Conservation (phyloP, 352 stramenopile genomes). For the Phytophthora capsici region DNA sequence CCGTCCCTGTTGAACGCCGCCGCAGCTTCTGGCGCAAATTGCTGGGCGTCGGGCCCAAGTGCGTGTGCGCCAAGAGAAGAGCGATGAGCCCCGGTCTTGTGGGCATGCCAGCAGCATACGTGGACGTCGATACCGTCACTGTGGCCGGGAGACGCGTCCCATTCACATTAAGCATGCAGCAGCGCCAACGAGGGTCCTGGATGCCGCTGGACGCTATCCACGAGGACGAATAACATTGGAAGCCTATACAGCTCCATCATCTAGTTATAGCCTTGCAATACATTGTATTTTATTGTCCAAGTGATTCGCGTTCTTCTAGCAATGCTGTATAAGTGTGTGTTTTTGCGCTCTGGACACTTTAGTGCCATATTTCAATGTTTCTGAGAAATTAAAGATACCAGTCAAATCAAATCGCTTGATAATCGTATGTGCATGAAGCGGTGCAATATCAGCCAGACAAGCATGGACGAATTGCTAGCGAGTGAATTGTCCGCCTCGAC, state of each 20-base stretch:
- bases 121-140: constrained; percentile 42
- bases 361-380: background rate
- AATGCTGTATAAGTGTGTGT: constrained; percentile 1
- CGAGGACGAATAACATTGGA: constrained; percentile 31
- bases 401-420: constrained; percentile 4
- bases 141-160: constrained; percentile 52
- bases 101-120: constrained; percentile 44
- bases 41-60: constrained; percentile 54
- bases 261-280: too few relatives aligned
- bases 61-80: constrained; percentile 37
- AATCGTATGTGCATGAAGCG: background rate
- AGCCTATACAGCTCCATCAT: background rate
- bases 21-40: constrained; percentile 56
- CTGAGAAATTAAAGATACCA: background rate
- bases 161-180: constrained; percentile 55
- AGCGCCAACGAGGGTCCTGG: constrained; percentile 38
- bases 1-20: constrained; percentile 3
- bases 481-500: constrained; percentile 54
- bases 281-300: too few relatives aligned
- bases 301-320: too few relatives aligned
- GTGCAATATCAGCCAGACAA: constrained; percentile 11
- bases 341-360: background rate
- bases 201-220: constrained; percentile 47
- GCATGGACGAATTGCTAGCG: constrained; percentile 44
- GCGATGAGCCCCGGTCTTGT: constrained; percentile 21